Evolutionary conservation across 805 yeast species (phyloP).

Genomic region (Candida fluviatilis): DNA sequence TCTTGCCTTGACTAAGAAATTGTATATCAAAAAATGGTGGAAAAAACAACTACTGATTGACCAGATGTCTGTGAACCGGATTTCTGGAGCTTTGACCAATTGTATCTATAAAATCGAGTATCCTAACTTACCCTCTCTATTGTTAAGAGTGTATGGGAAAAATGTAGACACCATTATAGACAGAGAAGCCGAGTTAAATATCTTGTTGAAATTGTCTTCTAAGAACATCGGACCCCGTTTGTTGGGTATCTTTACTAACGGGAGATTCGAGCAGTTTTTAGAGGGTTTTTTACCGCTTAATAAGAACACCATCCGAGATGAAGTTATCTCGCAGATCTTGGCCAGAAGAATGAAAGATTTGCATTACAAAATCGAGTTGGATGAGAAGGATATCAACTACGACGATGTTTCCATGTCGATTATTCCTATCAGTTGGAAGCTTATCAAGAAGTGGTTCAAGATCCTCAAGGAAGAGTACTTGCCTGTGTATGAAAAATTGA

Average conservation of each 20-base stretch:
- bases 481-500: constrained; percentile 28
- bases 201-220: constrained; percentile 67
- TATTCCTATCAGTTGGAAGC: constrained; percentile 69
- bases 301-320: constrained; percentile 67
- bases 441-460: constrained; percentile 67
- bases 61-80: constrained; percentile 54
- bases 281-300: constrained; percentile 78
- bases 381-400: constrained; percentile 45
- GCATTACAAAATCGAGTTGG: constrained; percentile 72
- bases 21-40: constrained; percentile 80
- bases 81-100: constrained; percentile 92
- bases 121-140: constrained; percentile 52
- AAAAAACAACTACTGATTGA: constrained; percentile 39
- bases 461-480: constrained; percentile 42
- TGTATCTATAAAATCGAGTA: constrained; percentile 77
- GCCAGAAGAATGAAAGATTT: constrained; percentile 96
- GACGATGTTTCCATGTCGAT: constrained; percentile 11
- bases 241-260: constrained; percentile 86
- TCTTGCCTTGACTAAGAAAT: constrained; percentile 54
- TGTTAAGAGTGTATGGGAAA: constrained; percentile 84
- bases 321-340: constrained; percentile 73
- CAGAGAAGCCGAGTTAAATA: constrained; percentile 71
- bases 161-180: constrained; percentile 84
- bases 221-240: constrained; percentile 84
- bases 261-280: constrained; percentile 89